phyloP scores from a whole-genome alignment of 2,329 filamentous ascomycete species.

The Pseudocercospora fuligena region DNA sequence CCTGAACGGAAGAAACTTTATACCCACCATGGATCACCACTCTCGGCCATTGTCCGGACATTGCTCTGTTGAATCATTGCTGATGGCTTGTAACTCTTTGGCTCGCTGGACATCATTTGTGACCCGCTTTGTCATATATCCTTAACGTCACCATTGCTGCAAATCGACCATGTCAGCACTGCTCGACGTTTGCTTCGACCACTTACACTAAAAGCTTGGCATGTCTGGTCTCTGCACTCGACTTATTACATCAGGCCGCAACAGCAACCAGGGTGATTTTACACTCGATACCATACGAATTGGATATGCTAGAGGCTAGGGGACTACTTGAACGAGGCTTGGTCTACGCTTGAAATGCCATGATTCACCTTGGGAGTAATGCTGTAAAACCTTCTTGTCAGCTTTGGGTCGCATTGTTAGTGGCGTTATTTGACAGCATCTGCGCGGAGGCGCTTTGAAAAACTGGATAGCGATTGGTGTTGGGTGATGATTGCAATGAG shows the following conservation, averaged over 20 bases:
- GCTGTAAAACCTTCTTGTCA: neutral
- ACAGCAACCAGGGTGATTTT: neutral
- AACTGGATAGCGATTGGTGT: slow-evolving; percentile 11
- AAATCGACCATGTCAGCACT: neutral
- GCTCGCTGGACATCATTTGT: neutral
- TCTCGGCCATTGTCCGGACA: neutral
- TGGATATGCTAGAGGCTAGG: neutral
- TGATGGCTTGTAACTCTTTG: neutral
- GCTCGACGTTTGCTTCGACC: neutral
- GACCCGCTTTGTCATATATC: neutral
- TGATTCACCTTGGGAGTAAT: neutral
- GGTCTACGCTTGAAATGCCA: neutral
- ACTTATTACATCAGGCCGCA: neutral
- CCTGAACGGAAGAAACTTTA: neutral
- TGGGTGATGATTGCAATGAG: slow-evolving; percentile 18
- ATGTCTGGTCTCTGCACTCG: neutral
- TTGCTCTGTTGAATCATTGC: neutral
- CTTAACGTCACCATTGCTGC: neutral
- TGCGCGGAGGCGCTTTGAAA: neutral
- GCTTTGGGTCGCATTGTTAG: neutral
- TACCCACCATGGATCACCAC: neutral
- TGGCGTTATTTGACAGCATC: slow-evolving; percentile 13
- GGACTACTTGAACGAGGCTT: neutral
- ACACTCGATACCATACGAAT: neutral
- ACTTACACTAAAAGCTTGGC: neutral